Evolutionary conservation across 202 grass and related monocot genomes (phyloP).

Genomic region (Digitaria exilis): DNA sequence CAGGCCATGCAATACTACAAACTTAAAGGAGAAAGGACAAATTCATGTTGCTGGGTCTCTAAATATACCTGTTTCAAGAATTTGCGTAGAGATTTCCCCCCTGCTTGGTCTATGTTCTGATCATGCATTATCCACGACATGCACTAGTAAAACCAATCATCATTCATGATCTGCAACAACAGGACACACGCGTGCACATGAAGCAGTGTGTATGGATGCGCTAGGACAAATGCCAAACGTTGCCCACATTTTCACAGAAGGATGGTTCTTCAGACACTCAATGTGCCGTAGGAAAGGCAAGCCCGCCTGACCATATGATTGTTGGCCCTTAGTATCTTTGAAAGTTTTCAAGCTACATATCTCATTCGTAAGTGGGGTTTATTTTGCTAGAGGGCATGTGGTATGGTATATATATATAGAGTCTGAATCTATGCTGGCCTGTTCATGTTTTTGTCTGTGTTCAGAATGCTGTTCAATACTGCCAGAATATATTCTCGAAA

Average conservation of each 20-base stretch:
- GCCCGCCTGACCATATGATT: constrained; percentile 12
- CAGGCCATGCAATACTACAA: not conserved
- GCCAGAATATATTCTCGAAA: not conserved
- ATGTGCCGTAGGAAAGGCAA: constrained; percentile 33
- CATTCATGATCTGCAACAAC: constrained; percentile 35
- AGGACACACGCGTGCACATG: constrained; percentile 27
- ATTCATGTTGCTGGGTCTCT: not conserved
- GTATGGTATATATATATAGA: not conserved
- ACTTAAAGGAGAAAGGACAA: not conserved
- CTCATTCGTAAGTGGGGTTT: not conserved
- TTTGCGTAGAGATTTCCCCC: not conserved
- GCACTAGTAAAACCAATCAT: constrained; percentile 36
- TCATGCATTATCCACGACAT: constrained; percentile 17
- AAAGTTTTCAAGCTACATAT: not conserved
- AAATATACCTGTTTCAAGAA: not conserved
- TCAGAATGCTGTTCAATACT: not conserved
- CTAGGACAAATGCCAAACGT: constrained; percentile 40
- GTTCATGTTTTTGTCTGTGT: not conserved
- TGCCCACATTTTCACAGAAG: constrained; percentile 38
- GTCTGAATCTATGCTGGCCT: not conserved
- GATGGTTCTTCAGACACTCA: constrained; percentile 26
- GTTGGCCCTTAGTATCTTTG: constrained; percentile 12
- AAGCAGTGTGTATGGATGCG: constrained; percentile 33
- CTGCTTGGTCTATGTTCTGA: constrained; percentile 30
- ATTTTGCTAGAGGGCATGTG: not conserved